A percentile compares a stretch with the other conserved stretches of the same genome.
Conservation (phyloP, 169 alveolate genomes). For the Cryptosporidium ryanae region DNA sequence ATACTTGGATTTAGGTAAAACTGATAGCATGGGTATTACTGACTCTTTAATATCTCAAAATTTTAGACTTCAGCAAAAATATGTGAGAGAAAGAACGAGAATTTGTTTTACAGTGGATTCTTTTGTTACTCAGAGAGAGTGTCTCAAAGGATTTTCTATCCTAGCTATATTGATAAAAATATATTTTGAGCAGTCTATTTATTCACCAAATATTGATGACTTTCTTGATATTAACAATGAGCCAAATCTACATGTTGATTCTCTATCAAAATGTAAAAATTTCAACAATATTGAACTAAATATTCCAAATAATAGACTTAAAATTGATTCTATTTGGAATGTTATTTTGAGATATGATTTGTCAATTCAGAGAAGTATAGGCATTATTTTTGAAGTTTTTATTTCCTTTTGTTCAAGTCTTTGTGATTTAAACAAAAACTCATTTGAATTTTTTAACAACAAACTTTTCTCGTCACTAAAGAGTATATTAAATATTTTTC, state of each 20-base stretch:
- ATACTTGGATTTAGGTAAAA: constrained; percentile 54
- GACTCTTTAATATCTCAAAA: constrained; percentile 51
- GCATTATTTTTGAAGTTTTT: constrained; percentile 64
- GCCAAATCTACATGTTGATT: not conserved
- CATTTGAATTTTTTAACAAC: not conserved
- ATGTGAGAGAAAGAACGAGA: constrained; percentile 68
- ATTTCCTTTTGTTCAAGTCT: constrained; percentile 4
- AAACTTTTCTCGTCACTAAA: not conserved
- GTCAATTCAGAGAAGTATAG: constrained; percentile 65
- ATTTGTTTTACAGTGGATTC: constrained; percentile 66
- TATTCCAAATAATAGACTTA: not conserved
- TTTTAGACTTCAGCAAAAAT: constrained; percentile 50
- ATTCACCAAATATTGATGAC: not conserved
- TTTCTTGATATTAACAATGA: not conserved
- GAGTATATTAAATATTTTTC: constrained; percentile 8
- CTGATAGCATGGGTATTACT: constrained; percentile 57
- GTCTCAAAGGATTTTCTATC: constrained; percentile 60
- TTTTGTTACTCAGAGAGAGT: constrained; percentile 51
- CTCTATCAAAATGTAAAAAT: not conserved
- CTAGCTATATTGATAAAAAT: constrained; percentile 25
- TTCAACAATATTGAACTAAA: not conserved
- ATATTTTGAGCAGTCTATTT: constrained; percentile 5
- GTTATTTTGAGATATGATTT: constrained; percentile 39
- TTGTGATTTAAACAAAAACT: not conserved
- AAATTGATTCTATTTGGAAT: constrained; percentile 13